Conservation (phyloP, 208 protist genomes). For the Naegleria lovaniensis region DNA sequence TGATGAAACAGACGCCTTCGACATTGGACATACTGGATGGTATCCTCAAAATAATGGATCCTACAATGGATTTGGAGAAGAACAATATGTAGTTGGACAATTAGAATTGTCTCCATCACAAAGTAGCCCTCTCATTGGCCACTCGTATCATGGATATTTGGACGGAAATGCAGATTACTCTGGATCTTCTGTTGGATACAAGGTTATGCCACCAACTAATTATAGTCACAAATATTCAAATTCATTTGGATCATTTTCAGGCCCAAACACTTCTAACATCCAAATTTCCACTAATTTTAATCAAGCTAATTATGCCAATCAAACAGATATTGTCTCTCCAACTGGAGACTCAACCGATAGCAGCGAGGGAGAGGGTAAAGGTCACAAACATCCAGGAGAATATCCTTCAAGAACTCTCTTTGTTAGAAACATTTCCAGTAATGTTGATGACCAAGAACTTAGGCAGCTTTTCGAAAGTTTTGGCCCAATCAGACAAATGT, state of each 20-base stretch:
- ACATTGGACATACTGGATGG: neutral
- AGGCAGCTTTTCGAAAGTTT: constrained; percentile 35
- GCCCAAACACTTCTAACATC: neutral
- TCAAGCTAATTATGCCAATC: neutral
- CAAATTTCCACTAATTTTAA: neutral
- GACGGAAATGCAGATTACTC: neutral
- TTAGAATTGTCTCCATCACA: neutral
- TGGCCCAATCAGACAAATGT: constrained; percentile 44
- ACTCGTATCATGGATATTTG: neutral
- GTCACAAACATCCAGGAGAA: constrained; percentile 30
- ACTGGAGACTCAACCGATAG: neutral
- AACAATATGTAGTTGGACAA: neutral
- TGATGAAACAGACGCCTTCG: neutral
- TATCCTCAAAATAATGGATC: neutral
- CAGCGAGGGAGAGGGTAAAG: neutral
- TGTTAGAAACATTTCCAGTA: constrained; percentile 39
- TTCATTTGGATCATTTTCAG: neutral
- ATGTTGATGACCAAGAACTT: constrained; percentile 31
- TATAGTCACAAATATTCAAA: neutral
- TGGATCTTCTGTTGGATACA: neutral
- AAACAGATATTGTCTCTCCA: neutral
- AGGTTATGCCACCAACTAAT: neutral
- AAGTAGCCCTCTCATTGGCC: neutral
- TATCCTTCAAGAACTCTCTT: constrained; percentile 43
- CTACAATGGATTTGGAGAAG: neutral